Base-by-base conservation (phyloP, 495 filamentous ascomycete genomes). In the Tuber melanosporum region DNA sequence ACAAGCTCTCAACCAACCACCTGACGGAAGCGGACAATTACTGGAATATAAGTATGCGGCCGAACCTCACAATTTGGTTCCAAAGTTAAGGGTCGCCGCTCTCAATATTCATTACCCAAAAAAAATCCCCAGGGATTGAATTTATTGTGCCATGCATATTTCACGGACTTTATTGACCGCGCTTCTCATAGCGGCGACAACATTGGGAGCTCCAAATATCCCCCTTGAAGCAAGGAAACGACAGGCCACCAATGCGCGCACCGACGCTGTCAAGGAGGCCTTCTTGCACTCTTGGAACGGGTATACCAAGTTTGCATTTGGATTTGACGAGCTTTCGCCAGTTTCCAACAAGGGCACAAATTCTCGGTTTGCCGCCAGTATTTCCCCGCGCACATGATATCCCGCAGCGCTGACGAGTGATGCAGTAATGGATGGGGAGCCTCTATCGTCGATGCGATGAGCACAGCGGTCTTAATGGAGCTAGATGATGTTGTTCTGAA, bases 351-450 rank as follows among this genome's bases (percentile, higher is more conserved):
- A 84, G 3, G 91, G 85, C 70, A 86, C 85, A 19, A 90, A 96
- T 81, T 92, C 92, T 49, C 88, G 92, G 92, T 93, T 85, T 80
- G 86, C 39, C 42, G 44, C 47, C 20, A 49, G 19, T 70, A 75
- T 42, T 47, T 78, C 39, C 66, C 69, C 71, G 45, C 36, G 62
- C 49, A 42, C 69, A 69, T 19, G 70, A 72, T 74, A 74, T 75
- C 73, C 26, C 26, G 14, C 26, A 66, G 26, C 75, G 36, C 78
- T 79, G 19, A 75, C 45, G 39, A 44, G 52, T 26, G 20, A 70
- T 62, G 8, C 47, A 93, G 93, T 75, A 95, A 95, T 82, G 91
- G 91, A 77, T 97, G 94, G 94, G 94, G 94, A 17, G 93, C 94
- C 66, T 92, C 89, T 62, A 92, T 93, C 9, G 88, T 95, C 20